Evolutionary conservation across 2,329 filamentous ascomycete genomes (phyloP), one percentile per base, ranked within the genome.

Genomic region (Colletotrichum lindemuthianum): DNA sequence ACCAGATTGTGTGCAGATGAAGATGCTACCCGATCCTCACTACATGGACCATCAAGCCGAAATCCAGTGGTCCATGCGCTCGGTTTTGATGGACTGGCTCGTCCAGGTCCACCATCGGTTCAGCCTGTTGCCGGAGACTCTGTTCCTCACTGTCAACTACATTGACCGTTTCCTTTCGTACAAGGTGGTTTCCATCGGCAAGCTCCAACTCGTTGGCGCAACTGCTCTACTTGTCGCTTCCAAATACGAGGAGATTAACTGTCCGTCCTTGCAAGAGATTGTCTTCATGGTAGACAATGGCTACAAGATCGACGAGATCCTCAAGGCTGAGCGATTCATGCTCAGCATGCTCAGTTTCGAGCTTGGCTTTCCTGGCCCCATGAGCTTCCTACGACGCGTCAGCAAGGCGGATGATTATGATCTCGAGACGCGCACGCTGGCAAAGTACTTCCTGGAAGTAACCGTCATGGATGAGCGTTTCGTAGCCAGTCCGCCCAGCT

Each of bases 321-420:
- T 98, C 69, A 97, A 98, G 81, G 96, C 96, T 0, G 96, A 99
- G 79, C 90, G 94, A 11, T 98, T 97, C 82, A 99, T 99, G 94
- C 87, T 99, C 55, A 96, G 88, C 78, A 97, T 97, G 90, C 88
- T 99, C 58, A 87, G 93, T 72, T 99, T 97, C 74, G 93, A 97
- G 79, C 87, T 99, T 58, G 96, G 96, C 56, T 98, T 93, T 91
- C 96, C 96, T n/a, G 96, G 96, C 47, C 96, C 96, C 1, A 97
- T 99, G 95, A 97, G 93, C 81, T 99, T 99, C 79, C 84, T 99
- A 67, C 88, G 96, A 66, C 90, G 95, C 60, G 96, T 98, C 78
- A 98, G 95, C 88, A 98, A 98, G 82, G 96, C 96, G 12, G 96
- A 99, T 75, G 93, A 97, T 74, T 99, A 98, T 74, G 94, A 99